Evolutionary conservation across 495 filamentous ascomycete species (phyloP).

Genomic region (Cudoniella acicularis): DNA sequence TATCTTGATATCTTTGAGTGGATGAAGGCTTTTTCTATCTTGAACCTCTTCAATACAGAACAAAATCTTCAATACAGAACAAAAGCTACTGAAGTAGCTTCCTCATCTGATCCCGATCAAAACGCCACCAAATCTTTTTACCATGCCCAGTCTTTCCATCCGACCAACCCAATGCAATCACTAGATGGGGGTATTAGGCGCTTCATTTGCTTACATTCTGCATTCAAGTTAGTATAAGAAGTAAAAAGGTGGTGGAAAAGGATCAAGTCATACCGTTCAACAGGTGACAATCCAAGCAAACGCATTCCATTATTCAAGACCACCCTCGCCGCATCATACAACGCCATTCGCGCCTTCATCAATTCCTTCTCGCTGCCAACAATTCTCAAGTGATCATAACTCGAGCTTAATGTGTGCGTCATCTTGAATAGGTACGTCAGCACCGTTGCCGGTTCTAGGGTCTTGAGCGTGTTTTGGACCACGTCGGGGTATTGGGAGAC

Average conservation of each 20-base stretch:
- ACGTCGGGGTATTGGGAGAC: slow-evolving; percentile 64
- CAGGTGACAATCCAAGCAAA: slow-evolving; percentile 73
- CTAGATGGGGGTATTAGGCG: too few relatives aligned
- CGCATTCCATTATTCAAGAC: slow-evolving; percentile 84
- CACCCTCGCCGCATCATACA: slow-evolving; percentile 75
- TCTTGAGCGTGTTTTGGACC: slow-evolving; percentile 58
- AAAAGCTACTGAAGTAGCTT: too few relatives aligned
- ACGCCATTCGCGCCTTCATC: slow-evolving; percentile 73
- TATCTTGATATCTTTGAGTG: too few relatives aligned
- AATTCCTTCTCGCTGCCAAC: slow-evolving; percentile 67
- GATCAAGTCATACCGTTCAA: slow-evolving; percentile 49
- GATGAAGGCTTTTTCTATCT: too few relatives aligned
- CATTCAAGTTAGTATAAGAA: neutral
- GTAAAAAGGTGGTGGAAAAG: neutral
- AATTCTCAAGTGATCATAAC: slow-evolving; percentile 78
- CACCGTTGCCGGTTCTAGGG: slow-evolving; percentile 62
- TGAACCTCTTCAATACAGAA: too few relatives aligned
- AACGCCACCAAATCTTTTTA: neutral
- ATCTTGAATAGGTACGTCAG: slow-evolving; percentile 84
- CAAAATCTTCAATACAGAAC: too few relatives aligned
- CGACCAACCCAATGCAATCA: neutral
- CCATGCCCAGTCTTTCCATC: neutral
- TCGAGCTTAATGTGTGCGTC: slow-evolving; percentile 79
- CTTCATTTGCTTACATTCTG: neutral
- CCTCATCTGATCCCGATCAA: too few relatives aligned